A percentile compares a stretch with the other conserved stretches of the same genome.
These are phyloP conservation scores for Fusarium incarnatum DNA, from an alignment of 2,329 filamentous ascomycete species.

Conservation along the genomic window DNA sequence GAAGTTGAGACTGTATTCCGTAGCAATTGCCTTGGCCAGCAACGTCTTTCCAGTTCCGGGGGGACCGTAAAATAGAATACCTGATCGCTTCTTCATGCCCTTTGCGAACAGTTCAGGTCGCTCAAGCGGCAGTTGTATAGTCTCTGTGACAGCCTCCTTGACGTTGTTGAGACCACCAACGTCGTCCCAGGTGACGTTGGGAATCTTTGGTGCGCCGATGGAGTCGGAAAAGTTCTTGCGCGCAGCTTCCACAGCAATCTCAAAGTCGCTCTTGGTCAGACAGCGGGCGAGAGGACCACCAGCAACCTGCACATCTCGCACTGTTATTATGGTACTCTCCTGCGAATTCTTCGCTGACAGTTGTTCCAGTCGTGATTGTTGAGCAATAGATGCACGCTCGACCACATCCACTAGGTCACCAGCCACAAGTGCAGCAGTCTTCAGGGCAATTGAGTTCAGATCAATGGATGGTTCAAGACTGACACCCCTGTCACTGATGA, in stretches of 20 bases:
- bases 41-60: slow-evolving; percentile 93
- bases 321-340: slow-evolving; percentile 62
- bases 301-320: slow-evolving; percentile 87
- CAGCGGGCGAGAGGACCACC: slow-evolving; percentile 84
- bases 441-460: slow-evolving; percentile 85
- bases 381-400: slow-evolving; percentile 85
- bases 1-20: slow-evolving; percentile 93
- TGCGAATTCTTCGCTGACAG: slow-evolving; percentile 66
- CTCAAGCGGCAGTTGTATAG: slow-evolving; percentile 92
- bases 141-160: slow-evolving; percentile 97
- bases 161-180: slow-evolving; percentile 93
- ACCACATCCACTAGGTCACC: slow-evolving; percentile 95
- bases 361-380: slow-evolving; percentile 78
- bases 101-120: slow-evolving; percentile 94
- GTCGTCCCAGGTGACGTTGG: slow-evolving; percentile 95
- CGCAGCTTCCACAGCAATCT: slow-evolving; percentile 92
- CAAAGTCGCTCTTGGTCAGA: slow-evolving; percentile 86
- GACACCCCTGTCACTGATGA: slow-evolving; percentile 80
- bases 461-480: slow-evolving; percentile 87
- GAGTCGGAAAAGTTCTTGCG: slow-evolving; percentile 98
- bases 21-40: slow-evolving; percentile 92
- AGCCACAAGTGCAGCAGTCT: slow-evolving; percentile 94
- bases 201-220: slow-evolving; percentile 97
- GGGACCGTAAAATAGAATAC: slow-evolving; percentile 91
- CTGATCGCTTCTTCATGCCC: slow-evolving; percentile 97